These are phyloP conservation scores for Picea mariana DNA, from an alignment of 83 land plant species.

Conservation along the genomic window DNA sequence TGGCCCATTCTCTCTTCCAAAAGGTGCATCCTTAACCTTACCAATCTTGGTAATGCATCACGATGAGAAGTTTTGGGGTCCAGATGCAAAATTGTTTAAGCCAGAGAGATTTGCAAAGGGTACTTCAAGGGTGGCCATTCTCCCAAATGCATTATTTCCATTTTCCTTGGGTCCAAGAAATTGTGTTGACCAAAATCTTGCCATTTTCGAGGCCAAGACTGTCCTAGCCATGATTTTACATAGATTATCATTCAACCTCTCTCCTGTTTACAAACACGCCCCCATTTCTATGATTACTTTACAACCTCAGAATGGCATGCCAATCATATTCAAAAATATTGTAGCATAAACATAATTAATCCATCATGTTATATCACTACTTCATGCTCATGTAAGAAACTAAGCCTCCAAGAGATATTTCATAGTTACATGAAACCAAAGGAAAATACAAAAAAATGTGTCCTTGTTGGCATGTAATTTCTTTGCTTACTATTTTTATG, in stretches of 20 bases:
- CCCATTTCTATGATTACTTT: not conserved
- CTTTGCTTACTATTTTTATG: too few relatives aligned
- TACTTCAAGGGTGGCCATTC: slow-evolving; percentile 19
- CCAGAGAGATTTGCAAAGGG: slow-evolving; percentile 47
- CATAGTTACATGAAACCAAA: too few relatives aligned
- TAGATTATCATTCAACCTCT: slow-evolving; percentile 25
- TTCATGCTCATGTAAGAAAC: too few relatives aligned
- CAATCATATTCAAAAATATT: not conserved
- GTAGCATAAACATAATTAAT: too few relatives aligned
- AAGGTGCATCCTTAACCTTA: not conserved
- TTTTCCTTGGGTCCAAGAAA: slow-evolving; percentile 37
- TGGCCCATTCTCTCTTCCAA: not conserved
- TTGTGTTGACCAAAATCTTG: slow-evolving; percentile 37
- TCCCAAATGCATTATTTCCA: slow-evolving; percentile 21
- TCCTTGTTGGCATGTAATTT: too few relatives aligned
- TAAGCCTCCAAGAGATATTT: too few relatives aligned
- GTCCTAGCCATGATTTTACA: slow-evolving; percentile 25
- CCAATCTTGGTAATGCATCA: slow-evolving; percentile 29
- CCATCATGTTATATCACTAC: too few relatives aligned
- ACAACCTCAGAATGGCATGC: slow-evolving; percentile 11
- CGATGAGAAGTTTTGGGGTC: slow-evolving; percentile 51
- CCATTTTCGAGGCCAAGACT: slow-evolving; percentile 35
- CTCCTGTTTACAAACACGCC: slow-evolving; percentile 37
- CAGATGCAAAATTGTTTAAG: slow-evolving; percentile 30
- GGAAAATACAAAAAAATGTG: too few relatives aligned